Conservation (phyloP, 1,284 basidiomycete species). For the Melampsora larici-populina region DNA sequence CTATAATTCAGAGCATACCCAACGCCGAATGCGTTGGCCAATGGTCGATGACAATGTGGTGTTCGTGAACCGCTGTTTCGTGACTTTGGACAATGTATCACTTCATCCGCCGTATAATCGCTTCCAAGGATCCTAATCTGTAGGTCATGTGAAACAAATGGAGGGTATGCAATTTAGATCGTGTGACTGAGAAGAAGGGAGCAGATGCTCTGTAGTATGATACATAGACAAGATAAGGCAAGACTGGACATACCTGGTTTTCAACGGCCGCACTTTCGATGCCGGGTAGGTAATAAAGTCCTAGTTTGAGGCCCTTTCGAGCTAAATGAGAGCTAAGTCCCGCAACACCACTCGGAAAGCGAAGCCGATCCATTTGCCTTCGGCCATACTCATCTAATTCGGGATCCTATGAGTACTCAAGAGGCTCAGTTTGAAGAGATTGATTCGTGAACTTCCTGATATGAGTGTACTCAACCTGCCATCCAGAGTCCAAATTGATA, state of each 20-base stretch:
- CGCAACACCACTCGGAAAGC: conserved; percentile 23
- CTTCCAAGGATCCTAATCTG: conserved; percentile 24
- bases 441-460: too few relatives aligned
- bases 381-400: conserved; percentile 35
- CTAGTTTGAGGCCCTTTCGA: conserved; percentile 21
- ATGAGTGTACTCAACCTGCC: conserved; percentile 33
- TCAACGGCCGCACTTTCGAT: conserved; percentile 31
- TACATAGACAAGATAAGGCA: too few relatives aligned
- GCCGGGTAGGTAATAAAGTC: conserved; percentile 41
- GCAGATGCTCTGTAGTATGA: background rate
- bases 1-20: conserved; percentile 39
- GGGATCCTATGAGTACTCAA: conserved; percentile 5
- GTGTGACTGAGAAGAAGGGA: background rate
- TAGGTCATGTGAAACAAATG: background rate
- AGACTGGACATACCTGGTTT: conserved; percentile 13
- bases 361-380: background rate
- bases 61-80: background rate
- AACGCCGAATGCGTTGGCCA: conserved; percentile 33
- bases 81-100: conserved; percentile 32
- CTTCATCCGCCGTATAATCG: conserved; percentile 39
- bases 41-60: conserved; percentile 26
- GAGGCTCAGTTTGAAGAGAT: too few relatives aligned
- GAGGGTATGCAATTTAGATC: background rate
- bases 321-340: conserved; percentile 17
- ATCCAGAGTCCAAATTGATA: conserved; percentile 43